Percentiles rank a stretch among this genome's conserved stretches.
These are phyloP conservation scores for Phyllostachys edulis DNA, from an alignment of 176 grass and related monocot genomes.

Conservation along the genomic window DNA sequence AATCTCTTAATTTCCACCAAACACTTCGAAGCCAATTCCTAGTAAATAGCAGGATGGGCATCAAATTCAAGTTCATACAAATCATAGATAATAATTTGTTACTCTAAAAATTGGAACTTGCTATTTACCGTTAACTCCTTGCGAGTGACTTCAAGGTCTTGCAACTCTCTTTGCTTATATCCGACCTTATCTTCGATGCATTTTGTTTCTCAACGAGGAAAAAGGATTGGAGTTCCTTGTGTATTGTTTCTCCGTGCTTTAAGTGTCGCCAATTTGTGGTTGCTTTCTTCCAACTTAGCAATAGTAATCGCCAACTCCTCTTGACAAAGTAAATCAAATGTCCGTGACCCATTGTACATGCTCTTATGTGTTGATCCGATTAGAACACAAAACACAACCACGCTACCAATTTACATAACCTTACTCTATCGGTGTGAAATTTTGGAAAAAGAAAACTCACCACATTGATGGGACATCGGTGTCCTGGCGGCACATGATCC, in stretches of 20 bases:
- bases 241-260: conserved; percentile 59
- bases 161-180: conserved; percentile 72
- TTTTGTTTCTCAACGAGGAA: conserved; percentile 59
- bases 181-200: conserved; percentile 45
- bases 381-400: no score
- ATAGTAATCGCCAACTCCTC: conserved; percentile 67
- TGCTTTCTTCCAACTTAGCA: conserved; percentile 71
- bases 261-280: conserved; percentile 46
- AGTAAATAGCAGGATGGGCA: conserved; percentile 8
- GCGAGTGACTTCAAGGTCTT: conserved; percentile 62
- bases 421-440: no score
- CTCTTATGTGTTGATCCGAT: no score
- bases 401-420: no score
- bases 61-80: conserved; percentile 7
- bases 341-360: no score
- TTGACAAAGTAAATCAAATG: conserved; percentile 45
- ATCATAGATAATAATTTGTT: conserved; percentile 1
- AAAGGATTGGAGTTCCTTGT: conserved; percentile 52
- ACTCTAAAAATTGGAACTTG: conserved; percentile 12
- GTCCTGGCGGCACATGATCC: no score
- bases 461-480: no score
- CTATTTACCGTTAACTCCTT: conserved; percentile 73
- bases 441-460: no score
- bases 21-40: conserved; percentile 71
- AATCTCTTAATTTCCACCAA: conserved; percentile 72